Conservation (phyloP, 106 monocot genomes). For the Allium fistulosum region DNA sequence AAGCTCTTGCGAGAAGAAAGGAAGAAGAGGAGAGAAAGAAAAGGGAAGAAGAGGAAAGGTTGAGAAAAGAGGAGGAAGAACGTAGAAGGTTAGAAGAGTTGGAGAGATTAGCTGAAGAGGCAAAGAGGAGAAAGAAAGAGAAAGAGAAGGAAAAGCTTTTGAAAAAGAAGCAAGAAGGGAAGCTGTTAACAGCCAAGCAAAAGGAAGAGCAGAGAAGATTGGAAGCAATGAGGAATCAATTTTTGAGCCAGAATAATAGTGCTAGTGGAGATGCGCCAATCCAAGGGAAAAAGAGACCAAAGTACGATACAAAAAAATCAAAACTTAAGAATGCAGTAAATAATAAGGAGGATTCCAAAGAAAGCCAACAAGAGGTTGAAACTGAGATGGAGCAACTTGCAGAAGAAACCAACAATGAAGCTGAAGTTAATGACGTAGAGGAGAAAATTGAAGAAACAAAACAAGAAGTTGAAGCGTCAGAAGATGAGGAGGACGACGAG, state of each 20-base stretch:
- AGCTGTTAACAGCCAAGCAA: constrained; percentile 75
- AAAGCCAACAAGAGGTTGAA: constrained; percentile 10
- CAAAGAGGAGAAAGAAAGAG: constrained; percentile 82
- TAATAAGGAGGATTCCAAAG: constrained; percentile 1
- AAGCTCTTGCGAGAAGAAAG: constrained; percentile 68
- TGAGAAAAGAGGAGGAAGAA: constrained; percentile 86
- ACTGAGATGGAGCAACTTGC: constrained; percentile 21
- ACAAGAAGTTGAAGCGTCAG: constrained; percentile 35
- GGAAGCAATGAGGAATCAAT: constrained; percentile 81
- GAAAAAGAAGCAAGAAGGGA: constrained; percentile 85
- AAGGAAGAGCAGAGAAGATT: constrained; percentile 76
- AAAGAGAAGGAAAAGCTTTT: constrained; percentile 85
- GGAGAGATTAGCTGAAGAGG: constrained; percentile 78
- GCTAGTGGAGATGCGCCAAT: constrained; percentile 19
- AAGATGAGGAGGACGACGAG: constrained; percentile 69
- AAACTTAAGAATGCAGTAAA: constrained; percentile 6
- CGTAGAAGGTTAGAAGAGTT: constrained; percentile 49
- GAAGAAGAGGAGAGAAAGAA: constrained; percentile 77
- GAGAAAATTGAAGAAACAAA: constrained; percentile 41
- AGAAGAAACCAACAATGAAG: constrained; percentile 28
- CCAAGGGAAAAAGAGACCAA: constrained; percentile 75
- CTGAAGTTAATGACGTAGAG: constrained; percentile 38
- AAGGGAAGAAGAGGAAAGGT: constrained; percentile 82
- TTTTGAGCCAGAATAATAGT: constrained; percentile 38
- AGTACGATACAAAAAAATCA: constrained; percentile 52